phyloP scores from a whole-genome alignment of 225 moss, liverwort and hornwort genomes.

The Anthoceros angustus region DNA sequence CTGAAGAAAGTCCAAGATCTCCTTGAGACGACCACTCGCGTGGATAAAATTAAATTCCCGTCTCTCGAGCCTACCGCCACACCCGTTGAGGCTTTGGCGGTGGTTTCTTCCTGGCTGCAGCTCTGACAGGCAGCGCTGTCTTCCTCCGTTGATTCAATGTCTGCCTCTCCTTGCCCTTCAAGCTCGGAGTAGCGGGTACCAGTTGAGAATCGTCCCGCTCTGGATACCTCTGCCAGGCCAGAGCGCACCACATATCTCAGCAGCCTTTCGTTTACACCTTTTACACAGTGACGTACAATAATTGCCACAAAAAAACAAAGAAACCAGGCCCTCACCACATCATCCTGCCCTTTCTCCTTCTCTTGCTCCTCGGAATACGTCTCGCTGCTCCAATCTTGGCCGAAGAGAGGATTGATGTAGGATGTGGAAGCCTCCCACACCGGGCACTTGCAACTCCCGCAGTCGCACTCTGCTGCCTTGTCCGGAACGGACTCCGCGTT shows the following conservation, averaged over 20 bases:
- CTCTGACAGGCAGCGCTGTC: neutral
- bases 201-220: neutral
- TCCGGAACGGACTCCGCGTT: neutral
- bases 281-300: no score
- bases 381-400: neutral
- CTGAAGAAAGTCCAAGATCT: neutral
- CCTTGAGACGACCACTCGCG: neutral
- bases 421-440: neutral
- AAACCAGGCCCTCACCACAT: no score
- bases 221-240: neutral
- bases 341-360: no score
- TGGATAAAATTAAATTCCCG: neutral
- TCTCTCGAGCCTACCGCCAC: neutral
- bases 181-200: neutral
- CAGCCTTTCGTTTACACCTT: neutral
- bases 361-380: neutral
- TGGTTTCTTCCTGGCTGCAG: neutral
- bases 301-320: no score
- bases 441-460: neutral
- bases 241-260: neutral
- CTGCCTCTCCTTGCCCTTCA: neutral
- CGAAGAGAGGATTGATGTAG: conserved; percentile 1
- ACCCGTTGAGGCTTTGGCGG: conserved; percentile 4
- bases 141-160: neutral
- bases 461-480: neutral